Base-by-base conservation (phyloP, 2,329 filamentous ascomycete genomes). In the Colletotrichum euphorbiae region DNA sequence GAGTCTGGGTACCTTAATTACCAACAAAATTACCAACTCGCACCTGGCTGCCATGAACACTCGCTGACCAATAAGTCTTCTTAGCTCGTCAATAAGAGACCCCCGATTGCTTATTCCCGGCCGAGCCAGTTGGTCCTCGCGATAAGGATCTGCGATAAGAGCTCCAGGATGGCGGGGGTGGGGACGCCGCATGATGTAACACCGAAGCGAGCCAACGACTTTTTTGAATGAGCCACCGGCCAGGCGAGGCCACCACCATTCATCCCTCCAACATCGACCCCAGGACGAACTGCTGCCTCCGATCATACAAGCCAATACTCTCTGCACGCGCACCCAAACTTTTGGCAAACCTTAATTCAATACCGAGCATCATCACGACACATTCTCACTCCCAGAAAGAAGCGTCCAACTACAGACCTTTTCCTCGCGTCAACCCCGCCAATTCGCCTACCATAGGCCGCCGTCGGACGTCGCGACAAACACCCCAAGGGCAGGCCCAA, bases 401-500 rank as follows among this genome's bases (percentile, higher is more conserved):
- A 4, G 24, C 4, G 24, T 13, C 11, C 0, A 24, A 15, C 48
- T 17, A 15, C 48, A 51, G n/a, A 51, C 38, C 43, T 38, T 24
- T 45, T 2, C 54, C 38, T 21, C 38, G 11, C 24, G 11, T 31
- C 54, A 21, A 28, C 33, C 66, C 54, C 55, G 28, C 62, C 63
- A 46, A 36, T n/a, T 48, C 15, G 66, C 66, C 73, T 75, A 81
- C 72, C 66, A 81, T 81, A 80, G 79, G 79, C 74, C 78, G 79
- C 70, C 75, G 77, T 73, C 77, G 75, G 77, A 73, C 77, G 75
- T 66, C 77, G 77, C 67, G 72, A 77, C 62, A 76, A 76, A 52
- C 75, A 80, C 63, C 74, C 78, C 71, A 74, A 76, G 57, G 75
- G 75, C 76, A 69, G 73, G 74, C 33, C 72, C 74, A 72, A 76